Conservation (phyloP, 805 yeast genomes). For the Sugiyamaella valdiviana region DNA sequence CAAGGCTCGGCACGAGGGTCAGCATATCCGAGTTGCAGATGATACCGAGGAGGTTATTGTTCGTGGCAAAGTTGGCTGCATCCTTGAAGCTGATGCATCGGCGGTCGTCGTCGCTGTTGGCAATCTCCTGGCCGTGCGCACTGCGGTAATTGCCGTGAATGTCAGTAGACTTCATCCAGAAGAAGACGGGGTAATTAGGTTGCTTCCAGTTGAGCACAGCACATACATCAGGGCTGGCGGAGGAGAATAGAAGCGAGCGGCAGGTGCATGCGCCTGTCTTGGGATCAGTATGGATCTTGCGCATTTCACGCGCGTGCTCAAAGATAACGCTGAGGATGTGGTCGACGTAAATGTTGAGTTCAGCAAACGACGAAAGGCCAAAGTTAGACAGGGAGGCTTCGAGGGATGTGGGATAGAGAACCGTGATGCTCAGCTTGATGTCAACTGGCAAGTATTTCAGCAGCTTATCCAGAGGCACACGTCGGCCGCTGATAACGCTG, state of each 20-base stretch:
- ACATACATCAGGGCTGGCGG: constrained; percentile 84
- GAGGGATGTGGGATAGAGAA: constrained; percentile 57
- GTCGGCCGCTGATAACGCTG: constrained; percentile 41
- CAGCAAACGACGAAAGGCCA: constrained; percentile 35
- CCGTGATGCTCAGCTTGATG: constrained; percentile 66
- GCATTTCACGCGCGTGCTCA: constrained; percentile 54
- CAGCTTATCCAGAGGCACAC: constrained; percentile 55
- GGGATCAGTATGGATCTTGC: constrained; percentile 16
- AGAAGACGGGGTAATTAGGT: constrained; percentile 93
- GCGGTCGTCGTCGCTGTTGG: constrained; percentile 26
- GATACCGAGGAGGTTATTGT: constrained; percentile 80
- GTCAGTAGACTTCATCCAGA: constrained; percentile 51
- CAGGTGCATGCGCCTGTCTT: constrained; percentile 30
- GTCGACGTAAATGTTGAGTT: constrained; percentile 73
- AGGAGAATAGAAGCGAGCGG: constrained; percentile 74
- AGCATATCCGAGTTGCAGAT: constrained; percentile 68
- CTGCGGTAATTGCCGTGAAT: constrained; percentile 18
- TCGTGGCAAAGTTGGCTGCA: constrained; percentile 71
- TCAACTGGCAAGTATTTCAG: constrained; percentile 49
- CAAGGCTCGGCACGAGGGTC: constrained; percentile 65
- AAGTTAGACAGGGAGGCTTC: constrained; percentile 29
- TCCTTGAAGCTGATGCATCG: constrained; percentile 62
- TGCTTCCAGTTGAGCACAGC: constrained; percentile 96
- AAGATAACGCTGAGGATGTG: constrained; percentile 63
- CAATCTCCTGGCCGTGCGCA: constrained; percentile 27